Percentiles rank a stretch among this genome's conserved stretches.
Conservation (phyloP, 495 filamentous ascomycete species). For the Neurospora sp. region DNA sequence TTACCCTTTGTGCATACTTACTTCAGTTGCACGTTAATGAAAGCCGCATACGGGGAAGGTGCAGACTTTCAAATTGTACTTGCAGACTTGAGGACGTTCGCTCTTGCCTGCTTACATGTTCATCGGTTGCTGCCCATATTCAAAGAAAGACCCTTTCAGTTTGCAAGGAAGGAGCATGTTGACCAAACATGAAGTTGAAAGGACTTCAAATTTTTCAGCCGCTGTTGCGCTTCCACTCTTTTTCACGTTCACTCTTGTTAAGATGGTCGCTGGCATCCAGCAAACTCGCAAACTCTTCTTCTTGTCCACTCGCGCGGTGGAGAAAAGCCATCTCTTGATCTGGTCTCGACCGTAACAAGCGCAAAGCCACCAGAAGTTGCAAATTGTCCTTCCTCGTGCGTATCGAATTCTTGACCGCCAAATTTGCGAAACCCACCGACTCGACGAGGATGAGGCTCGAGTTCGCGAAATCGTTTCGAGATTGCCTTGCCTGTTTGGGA, state of each 20-base stretch:
- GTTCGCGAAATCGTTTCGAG: background rate
- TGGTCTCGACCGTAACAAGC: background rate
- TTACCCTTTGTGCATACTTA: background rate
- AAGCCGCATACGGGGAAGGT: background rate
- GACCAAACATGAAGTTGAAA: background rate
- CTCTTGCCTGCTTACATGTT: background rate
- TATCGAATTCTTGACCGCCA: background rate
- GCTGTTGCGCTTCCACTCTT: background rate
- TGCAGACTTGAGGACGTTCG: background rate
- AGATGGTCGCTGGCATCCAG: background rate
- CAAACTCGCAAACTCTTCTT: background rate
- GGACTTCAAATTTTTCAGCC: no score
- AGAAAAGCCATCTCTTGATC: background rate
- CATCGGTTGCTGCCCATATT: background rate
- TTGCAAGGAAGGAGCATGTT: background rate
- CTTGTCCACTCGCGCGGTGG: background rate
- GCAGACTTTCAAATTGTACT: background rate
- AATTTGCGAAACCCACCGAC: background rate
- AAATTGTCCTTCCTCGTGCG: background rate
- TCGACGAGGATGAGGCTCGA: background rate
- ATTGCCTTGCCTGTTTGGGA: background rate
- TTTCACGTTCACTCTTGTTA: background rate
- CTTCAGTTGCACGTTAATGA: background rate
- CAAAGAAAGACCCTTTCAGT: background rate
- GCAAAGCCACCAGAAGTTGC: background rate